phyloP scores from a whole-genome alignment of 192 early-diverging fungal genomes.

The Endogone sp. region DNA sequence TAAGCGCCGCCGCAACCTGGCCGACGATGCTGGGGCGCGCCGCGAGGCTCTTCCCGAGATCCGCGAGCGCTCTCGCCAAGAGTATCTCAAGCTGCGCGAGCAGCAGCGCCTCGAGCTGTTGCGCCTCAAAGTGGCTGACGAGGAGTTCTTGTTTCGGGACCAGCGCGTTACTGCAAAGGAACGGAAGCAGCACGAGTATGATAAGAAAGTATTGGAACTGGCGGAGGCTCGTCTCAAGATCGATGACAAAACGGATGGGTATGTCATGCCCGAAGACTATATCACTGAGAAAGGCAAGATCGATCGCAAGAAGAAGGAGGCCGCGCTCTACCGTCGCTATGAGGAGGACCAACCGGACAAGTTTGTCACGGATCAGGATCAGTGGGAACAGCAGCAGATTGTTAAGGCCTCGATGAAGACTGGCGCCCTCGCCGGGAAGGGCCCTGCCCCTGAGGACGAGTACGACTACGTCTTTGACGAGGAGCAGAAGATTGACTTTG shows the following conservation, averaged over 20 bases:
- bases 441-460: constrained; percentile 50
- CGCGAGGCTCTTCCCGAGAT: constrained; percentile 66
- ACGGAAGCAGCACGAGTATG: constrained; percentile 71
- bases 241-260: constrained; percentile 77
- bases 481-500: constrained; percentile 82
- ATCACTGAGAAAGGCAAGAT: constrained; percentile 98
- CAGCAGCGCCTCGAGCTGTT: constrained; percentile 74
- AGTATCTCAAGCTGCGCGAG: constrained; percentile 88
- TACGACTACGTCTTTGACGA: constrained; percentile 97
- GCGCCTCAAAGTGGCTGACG: constrained; percentile 78
- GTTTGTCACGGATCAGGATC: constrained; percentile 84
- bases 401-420: constrained; percentile 55
- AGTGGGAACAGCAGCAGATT: constrained; percentile 90
- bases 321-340: constrained; percentile 85
- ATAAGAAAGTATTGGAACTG: constrained; percentile 77
- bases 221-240: constrained; percentile 82
- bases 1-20: constrained; percentile 68
- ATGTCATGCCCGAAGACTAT: constrained; percentile 89
- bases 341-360: constrained; percentile 67
- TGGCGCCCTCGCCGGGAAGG: constrained; percentile 38
- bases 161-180: constrained; percentile 78
- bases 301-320: constrained; percentile 90
- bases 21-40: constrained; percentile 73
- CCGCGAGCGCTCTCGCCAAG: constrained; percentile 84
- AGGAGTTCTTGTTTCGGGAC: constrained; percentile 75